Base-by-base conservation (phyloP, 1,284 basidiomycete species). In the Fomitiporia mediterranea region DNA sequence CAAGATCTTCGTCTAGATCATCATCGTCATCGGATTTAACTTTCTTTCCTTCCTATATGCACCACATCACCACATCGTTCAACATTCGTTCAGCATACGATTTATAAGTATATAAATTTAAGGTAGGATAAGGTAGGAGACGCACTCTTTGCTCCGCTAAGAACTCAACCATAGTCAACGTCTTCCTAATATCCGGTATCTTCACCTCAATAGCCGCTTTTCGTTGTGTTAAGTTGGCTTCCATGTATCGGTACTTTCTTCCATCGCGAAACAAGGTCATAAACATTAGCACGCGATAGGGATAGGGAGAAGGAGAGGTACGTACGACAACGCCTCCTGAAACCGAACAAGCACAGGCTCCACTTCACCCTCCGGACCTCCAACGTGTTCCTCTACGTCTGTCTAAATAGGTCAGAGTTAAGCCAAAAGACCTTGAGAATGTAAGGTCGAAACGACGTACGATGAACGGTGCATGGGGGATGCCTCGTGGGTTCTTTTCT, bases 211-310 rank as follows among this genome's bases (percentile, higher is more conserved):
- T 77, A 1, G 87, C 86, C 56, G 80, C 78, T 51, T 89, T 80
- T 46, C 94, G 81, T 68, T 94, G 89, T 11, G 86, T 78, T 47
- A 96, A 78, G 67, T 87, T 95, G 34, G 84, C 75, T 66, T 98
- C 96, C 96, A 99, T 98, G 73, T 96, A 97, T 58, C 92, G 89
- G 77, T 99, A 99, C 78, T 99, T 98, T 61, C 94, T 98, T 74
- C 64, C 67, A 72, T 72, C 35, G 27, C 27, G 19, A 43, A 27
- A n/a, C 30, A 54, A 23, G 19, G 21, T 34, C 25, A 59, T 51
- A 42, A 52, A 19, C 49, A 28, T 57, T 62, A 58, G 60, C 60
- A 59, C 57, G 58, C 57, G n/a, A n/a, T n/a, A n/a, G n/a, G n/a
- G n/a, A n/a, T n/a, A n/a, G n/a, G n/a, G n/a, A n/a, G n/a, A n/a